Base-by-base conservation (phyloP, 2,329 filamentous ascomycete species). In the Cercospora brassicicola region DNA sequence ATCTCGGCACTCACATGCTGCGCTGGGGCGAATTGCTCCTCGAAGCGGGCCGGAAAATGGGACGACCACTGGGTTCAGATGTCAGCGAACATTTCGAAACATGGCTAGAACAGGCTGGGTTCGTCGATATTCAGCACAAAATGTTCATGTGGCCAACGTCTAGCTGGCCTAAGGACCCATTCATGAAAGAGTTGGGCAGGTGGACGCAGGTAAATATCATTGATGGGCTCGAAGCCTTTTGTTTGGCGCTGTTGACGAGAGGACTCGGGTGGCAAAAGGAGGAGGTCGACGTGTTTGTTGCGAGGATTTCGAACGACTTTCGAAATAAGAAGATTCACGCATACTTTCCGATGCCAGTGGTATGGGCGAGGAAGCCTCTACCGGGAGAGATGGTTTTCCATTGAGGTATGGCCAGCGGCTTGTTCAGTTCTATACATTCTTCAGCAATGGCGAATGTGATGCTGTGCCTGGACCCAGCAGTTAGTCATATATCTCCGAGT, bases 111-210 rank as follows among this genome's bases (percentile, higher is more conserved):
- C 75, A 77, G 6, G 80, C 77, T 0, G 83, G 82, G 2, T 84
- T 83, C 68, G 76, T 79, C 23, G 81, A 84, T 48, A 79, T 84
- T 13, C 73, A 79, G 59, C 77, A 81, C 59, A 68, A 71, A 55
- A 74, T 77, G 67, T 79, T 71, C 70, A 79, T 81, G 75, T 82
- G 80, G 78, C 81, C 82, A 7, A 75, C 79, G 31, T 81, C 79
- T 48, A 68, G 77, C 1, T 86, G 84, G 84, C 79, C 83, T 5
- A 81, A 82, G 61, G 82, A 85, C 60, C 78, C 79, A 1, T 81
- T 81, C 63, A 81, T 84, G 79, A 86, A 84, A 72, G 81, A 83
- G 69, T 80, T 86, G 23, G 83, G 84, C 15, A 76, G 80, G 30
- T 84, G 79, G 76, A 82, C 81, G 63, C 74, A 80, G 66, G 75